These are phyloP conservation scores for Peniophora sp. DNA, from an alignment of 1,284 basidiomycete genomes.

Conservation along the genomic window DNA sequence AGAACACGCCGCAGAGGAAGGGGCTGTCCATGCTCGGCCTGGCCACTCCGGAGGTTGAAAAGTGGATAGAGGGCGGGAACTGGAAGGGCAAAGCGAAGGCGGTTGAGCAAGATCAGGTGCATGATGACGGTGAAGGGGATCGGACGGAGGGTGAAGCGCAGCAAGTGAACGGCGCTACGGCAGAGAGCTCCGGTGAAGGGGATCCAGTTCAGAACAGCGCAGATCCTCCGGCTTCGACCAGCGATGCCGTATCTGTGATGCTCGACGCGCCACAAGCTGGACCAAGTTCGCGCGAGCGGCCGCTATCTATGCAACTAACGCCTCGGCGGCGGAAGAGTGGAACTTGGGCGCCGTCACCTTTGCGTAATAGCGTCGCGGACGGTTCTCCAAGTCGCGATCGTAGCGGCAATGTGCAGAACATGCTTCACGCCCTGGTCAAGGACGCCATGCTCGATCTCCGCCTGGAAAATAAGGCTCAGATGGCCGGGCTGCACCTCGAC, in stretches of 20 bases:
- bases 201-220: constrained; percentile 4
- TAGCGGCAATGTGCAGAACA: constrained; percentile 42
- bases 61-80: constrained; percentile 32
- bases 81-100: constrained; percentile 9
- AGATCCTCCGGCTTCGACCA: not conserved
- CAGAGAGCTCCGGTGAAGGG: not conserved
- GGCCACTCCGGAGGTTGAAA: constrained; percentile 40
- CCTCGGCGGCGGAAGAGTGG: constrained; percentile 36
- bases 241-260: constrained; percentile 12
- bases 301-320: constrained; percentile 50
- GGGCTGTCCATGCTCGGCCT: constrained; percentile 27
- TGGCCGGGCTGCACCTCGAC: constrained; percentile 66
- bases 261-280: constrained; percentile 11
- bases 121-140: not conserved
- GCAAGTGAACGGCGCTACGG: not conserved
- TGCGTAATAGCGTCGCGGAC: constrained; percentile 22
- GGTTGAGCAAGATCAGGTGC: constrained; percentile 1
- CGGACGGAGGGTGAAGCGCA: not conserved
- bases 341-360: constrained; percentile 34
- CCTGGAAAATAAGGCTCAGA: constrained; percentile 55
- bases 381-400: constrained; percentile 13
- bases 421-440: constrained; percentile 53
- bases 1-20: constrained; percentile 5
- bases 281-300: constrained; percentile 11
- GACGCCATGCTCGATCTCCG: constrained; percentile 69